phyloP scores from a whole-genome alignment of 1,284 basidiomycete species.

The Laetiporus sulphureus region DNA sequence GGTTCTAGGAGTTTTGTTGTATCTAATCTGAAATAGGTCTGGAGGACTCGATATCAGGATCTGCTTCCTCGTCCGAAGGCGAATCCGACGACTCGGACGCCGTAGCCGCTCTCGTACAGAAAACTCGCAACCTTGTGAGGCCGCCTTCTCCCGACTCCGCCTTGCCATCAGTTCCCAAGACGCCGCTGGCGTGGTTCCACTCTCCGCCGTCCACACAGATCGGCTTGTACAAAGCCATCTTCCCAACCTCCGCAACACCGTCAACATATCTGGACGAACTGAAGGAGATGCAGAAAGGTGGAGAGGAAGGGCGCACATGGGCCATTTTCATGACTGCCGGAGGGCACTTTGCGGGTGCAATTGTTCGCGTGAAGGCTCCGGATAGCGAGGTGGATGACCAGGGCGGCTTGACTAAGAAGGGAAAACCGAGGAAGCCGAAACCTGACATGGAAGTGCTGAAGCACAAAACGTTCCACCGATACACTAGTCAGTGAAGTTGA shows the following conservation, averaged over 20 bases:
- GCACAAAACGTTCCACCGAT: conserved; percentile 98
- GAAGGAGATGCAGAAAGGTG: conserved; percentile 57
- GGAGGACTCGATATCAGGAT: conserved; percentile 87
- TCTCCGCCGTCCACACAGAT: conserved; percentile 81
- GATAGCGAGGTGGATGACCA: conserved; percentile 39
- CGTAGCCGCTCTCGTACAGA: conserved; percentile 61
- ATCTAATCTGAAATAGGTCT: conserved; percentile 41
- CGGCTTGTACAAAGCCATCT: conserved; percentile 79
- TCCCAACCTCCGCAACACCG: conserved; percentile 40
- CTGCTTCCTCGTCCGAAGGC: conserved; percentile 60
- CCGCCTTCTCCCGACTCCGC: conserved; percentile 40
- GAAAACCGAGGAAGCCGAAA: conserved; percentile 54
- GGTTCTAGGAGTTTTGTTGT: too few relatives aligned
- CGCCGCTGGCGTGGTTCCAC: conserved; percentile 87
- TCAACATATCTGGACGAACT: conserved; percentile 50
- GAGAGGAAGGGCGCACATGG: conserved; percentile 72
- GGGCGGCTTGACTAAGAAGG: conserved; percentile 39
- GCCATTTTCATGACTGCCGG: conserved; percentile 95
- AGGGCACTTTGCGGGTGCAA: conserved; percentile 93
- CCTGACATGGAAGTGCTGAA: conserved; percentile 74
- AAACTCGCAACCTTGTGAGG: conserved; percentile 42
- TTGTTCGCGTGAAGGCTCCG: conserved; percentile 64
- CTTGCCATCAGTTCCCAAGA: conserved; percentile 46
- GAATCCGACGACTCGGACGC: conserved; percentile 56
- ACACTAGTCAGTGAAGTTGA: conserved; percentile 70